Conservation (phyloP, 1,284 basidiomycete genomes). For the Apiotrichum sp. region DNA sequence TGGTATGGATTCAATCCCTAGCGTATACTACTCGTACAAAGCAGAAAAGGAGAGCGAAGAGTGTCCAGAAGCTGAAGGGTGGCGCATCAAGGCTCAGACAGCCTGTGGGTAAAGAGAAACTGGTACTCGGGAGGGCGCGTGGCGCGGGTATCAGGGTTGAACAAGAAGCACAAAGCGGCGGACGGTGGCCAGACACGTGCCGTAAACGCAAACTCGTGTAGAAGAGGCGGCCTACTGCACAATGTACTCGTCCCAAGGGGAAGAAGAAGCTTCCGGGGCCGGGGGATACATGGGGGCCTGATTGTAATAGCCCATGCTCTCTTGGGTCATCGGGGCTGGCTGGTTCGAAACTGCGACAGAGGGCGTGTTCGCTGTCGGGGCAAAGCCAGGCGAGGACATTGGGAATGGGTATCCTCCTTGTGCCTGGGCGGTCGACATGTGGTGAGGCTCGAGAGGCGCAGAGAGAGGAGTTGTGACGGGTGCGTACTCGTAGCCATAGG, state of each 20-base stretch:
- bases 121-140: too few species aligned
- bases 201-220: too few species aligned
- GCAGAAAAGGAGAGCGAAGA: too few species aligned
- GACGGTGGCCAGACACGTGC: too few species aligned
- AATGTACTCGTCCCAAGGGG: constrained; percentile 9
- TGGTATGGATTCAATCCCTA: too few species aligned
- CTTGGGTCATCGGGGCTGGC: neutral
- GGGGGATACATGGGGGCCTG: constrained; percentile 1
- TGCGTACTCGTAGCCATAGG: constrained; percentile 1
- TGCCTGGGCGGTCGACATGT: neutral
- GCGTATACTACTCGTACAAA: too few species aligned
- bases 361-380: neutral
- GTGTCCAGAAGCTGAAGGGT: too few species aligned
- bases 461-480: neutral
- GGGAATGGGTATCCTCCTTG: neutral
- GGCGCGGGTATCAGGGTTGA: too few species aligned
- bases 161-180: too few species aligned
- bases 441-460: neutral
- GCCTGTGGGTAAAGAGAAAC: too few species aligned
- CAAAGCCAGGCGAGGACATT: neutral
- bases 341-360: neutral
- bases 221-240: neutral
- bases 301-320: neutral
- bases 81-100: too few species aligned
- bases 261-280: neutral